Evolutionary conservation across 345 rosid species (phyloP).

Genomic region (Sapria himalayana): DNA sequence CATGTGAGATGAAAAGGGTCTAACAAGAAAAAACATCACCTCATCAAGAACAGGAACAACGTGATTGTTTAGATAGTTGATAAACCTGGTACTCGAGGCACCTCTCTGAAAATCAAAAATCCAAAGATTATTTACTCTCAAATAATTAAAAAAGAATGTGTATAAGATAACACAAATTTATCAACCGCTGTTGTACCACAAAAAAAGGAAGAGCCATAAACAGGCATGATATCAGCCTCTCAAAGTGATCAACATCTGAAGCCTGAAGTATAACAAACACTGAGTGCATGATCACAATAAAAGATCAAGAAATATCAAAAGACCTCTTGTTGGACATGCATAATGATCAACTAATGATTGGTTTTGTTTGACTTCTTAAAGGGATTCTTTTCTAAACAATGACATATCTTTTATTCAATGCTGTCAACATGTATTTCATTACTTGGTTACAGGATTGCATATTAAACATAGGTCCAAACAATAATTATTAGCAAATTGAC

Average conservation of each 20-base stretch:
- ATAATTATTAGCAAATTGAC: no score
- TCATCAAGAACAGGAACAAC: constrained; percentile 76
- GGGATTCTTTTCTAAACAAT: no score
- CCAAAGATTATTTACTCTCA: no score
- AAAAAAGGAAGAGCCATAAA: constrained; percentile 89
- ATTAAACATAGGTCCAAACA: no score
- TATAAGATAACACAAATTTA: neutral
- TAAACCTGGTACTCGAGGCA: constrained; percentile 79
- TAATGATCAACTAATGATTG: no score
- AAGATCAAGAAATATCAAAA: no score
- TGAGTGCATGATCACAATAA: neutral
- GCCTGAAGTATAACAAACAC: constrained; percentile 30
- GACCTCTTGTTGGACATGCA: no score
- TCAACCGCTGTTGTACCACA: constrained; percentile 24
- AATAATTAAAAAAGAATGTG: constrained; percentile 2
- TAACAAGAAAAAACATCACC: constrained; percentile 34
- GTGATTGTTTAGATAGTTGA: constrained; percentile 69
- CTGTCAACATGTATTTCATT: no score
- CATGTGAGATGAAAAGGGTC: no score
- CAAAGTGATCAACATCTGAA: constrained; percentile 76
- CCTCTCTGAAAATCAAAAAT: constrained; percentile 79
- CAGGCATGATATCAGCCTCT: constrained; percentile 88
- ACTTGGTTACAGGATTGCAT: no score
- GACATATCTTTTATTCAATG: no score
- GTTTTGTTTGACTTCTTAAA: no score